Conservation (phyloP, 768 basidiomycete genomes). For the Trametes cinnabarina region DNA sequence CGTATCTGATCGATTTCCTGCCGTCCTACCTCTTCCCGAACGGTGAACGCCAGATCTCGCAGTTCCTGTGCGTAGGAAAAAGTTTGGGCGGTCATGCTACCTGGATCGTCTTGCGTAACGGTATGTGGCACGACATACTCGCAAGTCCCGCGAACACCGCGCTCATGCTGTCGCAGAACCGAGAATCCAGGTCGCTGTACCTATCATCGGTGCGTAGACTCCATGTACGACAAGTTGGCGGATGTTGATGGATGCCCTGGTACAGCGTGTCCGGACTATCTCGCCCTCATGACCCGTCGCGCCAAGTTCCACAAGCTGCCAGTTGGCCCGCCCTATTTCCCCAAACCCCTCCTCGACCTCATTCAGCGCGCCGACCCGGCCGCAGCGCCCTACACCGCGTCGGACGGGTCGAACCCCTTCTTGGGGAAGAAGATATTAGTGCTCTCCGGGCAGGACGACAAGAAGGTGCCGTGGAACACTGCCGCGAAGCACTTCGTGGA, state of each 20-base stretch:
- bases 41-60: constrained; percentile 55
- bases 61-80: constrained; percentile 73
- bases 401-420: constrained; percentile 53
- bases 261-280: constrained; percentile 72
- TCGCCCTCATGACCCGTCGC: constrained; percentile 53
- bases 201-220: constrained; percentile 32
- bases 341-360: constrained; percentile 47
- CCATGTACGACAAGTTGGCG: not conserved
- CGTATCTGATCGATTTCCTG: constrained; percentile 78
- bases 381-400: constrained; percentile 39
- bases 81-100: constrained; percentile 85
- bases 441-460: constrained; percentile 64
- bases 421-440: constrained; percentile 71
- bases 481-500: constrained; percentile 55
- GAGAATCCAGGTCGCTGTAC: constrained; percentile 42
- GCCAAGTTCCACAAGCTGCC: constrained; percentile 45
- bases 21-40: constrained; percentile 70
- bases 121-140: constrained; percentile 25
- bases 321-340: constrained; percentile 54
- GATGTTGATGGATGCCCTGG: constrained; percentile 23
- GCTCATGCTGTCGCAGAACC: constrained; percentile 34
- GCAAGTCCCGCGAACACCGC: too few relatives aligned
- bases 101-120: constrained; percentile 64
- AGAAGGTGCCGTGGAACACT: constrained; percentile 60
- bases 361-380: constrained; percentile 49